Conservation (phyloP, 441 rosid genomes). For the Brassica balearica region DNA sequence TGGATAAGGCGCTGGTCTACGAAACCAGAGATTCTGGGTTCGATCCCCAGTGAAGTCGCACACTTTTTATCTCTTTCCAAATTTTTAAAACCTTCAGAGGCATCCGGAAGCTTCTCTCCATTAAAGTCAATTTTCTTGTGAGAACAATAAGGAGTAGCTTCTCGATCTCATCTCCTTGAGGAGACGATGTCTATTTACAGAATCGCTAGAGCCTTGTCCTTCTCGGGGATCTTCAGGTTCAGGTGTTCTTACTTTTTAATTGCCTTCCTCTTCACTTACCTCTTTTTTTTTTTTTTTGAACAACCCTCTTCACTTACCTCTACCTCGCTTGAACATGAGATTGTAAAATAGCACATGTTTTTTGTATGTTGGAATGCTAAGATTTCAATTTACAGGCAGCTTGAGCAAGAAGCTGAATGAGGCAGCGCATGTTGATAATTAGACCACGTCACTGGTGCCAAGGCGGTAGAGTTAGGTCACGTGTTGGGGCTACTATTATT, state of each 20-base stretch:
- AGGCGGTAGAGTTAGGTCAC: no score
- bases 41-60: conserved; percentile 84
- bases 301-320: no score
- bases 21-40: conserved; percentile 98
- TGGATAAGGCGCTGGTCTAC: conserved; percentile 99
- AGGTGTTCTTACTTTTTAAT: neutral
- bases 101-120: neutral
- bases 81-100: neutral
- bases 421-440: no score
- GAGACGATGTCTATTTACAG: no score
- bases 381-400: conserved; percentile 51
- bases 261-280: neutral
- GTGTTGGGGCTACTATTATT: no score
- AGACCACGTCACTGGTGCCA: no score
- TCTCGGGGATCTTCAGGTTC: neutral
- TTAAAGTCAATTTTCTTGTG: neutral
- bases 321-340: neutral
- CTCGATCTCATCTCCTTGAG: no score
- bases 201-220: no score
- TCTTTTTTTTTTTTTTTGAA: no score
- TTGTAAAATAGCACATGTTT: neutral
- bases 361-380: conserved; percentile 21
- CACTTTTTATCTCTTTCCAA: neutral
- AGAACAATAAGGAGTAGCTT: neutral
- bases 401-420: conserved; percentile 57